phyloP scores from a whole-genome alignment of 768 basidiomycete genomes.

The Dictyophora rubrovolvata region DNA sequence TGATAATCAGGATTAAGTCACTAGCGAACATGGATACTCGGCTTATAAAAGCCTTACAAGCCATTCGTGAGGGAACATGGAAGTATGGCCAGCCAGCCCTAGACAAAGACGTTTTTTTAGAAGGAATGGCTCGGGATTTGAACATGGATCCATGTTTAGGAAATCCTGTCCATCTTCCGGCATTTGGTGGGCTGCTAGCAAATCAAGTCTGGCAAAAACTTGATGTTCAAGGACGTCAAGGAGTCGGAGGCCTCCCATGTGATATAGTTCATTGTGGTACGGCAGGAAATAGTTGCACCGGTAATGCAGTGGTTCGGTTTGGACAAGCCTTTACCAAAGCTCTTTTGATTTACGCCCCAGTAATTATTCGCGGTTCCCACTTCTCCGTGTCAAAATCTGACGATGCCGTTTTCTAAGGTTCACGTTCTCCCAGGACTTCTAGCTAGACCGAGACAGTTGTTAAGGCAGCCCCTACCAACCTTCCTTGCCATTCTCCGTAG shows the following conservation, averaged over 20 bases:
- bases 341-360: conserved; percentile 60
- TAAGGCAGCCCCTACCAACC: neutral
- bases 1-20: conserved; percentile 43
- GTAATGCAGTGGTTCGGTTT: conserved; percentile 47
- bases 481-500: conserved; percentile 44
- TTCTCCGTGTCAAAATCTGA: neutral
- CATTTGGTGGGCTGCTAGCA: conserved; percentile 47
- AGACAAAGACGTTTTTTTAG: conserved; percentile 30
- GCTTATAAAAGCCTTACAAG: conserved; percentile 42
- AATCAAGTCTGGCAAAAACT: conserved; percentile 45
- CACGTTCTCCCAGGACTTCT: conserved; percentile 61
- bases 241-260: conserved; percentile 66
- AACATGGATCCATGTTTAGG: conserved; percentile 56
- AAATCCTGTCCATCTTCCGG: conserved; percentile 48
- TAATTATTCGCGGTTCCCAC: conserved; percentile 25
- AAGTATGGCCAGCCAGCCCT: conserved; percentile 42
- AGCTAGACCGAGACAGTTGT: neutral
- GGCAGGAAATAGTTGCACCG: conserved; percentile 43
- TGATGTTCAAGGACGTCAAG: conserved; percentile 39
- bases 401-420: conserved; percentile 32
- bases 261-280: conserved; percentile 60
- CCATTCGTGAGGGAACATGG: conserved; percentile 46
- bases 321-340: conserved; percentile 52
- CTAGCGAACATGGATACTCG: conserved; percentile 59
- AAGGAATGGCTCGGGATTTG: conserved; percentile 40